Evolutionary conservation across 139 green algal genomes (phyloP), one percentile per base, ranked within the genome.

Genomic region (Spirogloea muscicola): DNA sequence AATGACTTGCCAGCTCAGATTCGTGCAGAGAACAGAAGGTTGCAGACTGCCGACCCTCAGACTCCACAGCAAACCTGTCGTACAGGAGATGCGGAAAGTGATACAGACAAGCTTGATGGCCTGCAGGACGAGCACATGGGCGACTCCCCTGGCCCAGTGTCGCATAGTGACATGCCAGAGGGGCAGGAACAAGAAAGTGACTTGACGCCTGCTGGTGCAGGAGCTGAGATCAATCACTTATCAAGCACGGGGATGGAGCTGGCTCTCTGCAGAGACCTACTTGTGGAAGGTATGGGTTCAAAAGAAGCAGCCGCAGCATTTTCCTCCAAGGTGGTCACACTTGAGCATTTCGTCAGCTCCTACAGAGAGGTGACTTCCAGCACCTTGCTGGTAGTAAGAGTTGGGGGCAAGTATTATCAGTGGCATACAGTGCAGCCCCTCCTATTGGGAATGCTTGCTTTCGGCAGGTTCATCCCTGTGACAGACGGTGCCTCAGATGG

Each of bases 221-320:
- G n/a, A n/a, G n/a, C n/a, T n/a, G n/a, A n/a, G n/a, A n/a, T n/a
- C n/a, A n/a, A n/a, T n/a, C n/a, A n/a, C n/a, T n/a, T n/a, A n/a
- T n/a, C n/a, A n/a, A n/a, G n/a, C n/a, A 79, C 6, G 33, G 68
- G 62, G 31, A 36, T 80, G 49, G 72, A 80, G 52, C 72, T 80
- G 25, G 67, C 72, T 1, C 13, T 80, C 10, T 80, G 72, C 60
- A 21, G 72, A 51, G 62, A 80, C 34, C 62, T 80, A 48, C 31
- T 80, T 18, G 37, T 58, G 27, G 6, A 39, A 16, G 37, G 68
- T 13, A 80, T 80, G 72, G 72, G 72, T n/a, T 25, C 27, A 9
- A 62, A 77, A 1, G 72, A 61, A 0, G 72, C 72, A 2, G 62
- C 62, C 21, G 37, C 64, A 4, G 72, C 68, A 16, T 80, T 80